A percentile compares a stretch with the other conserved stretches of the same genome.
These are phyloP conservation scores for Termitomyces sp. DNA, from an alignment of 768 basidiomycete genomes.

Conservation along the genomic window DNA sequence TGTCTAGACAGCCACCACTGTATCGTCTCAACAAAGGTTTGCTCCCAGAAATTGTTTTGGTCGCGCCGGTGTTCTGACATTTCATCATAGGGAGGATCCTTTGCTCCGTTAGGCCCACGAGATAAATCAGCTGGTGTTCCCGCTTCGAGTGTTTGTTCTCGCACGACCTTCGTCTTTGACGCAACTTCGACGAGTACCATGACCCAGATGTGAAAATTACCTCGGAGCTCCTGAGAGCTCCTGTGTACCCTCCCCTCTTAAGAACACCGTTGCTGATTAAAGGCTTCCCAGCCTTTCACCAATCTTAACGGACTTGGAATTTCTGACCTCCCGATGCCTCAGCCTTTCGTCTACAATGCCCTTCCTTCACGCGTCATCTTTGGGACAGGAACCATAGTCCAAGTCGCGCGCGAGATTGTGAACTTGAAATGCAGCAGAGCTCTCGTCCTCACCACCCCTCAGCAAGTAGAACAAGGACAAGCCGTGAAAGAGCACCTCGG, in stretches of 20 bases:
- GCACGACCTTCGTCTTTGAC: background rate
- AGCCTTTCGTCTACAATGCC: conserved; percentile 36
- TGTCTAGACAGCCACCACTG: too few species aligned
- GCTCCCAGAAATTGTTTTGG: background rate
- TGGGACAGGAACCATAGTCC: conserved; percentile 30
- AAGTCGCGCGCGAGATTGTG: conserved; percentile 30
- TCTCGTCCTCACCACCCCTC: conserved; percentile 33
- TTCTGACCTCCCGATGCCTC: conserved; percentile 20
- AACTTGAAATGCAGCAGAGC: conserved; percentile 31
- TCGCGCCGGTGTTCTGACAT: background rate
- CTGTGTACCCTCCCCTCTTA: background rate
- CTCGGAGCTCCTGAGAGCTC: background rate
- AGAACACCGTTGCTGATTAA: background rate
- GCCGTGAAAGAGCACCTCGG: conserved; percentile 18
- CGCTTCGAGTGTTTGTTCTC: background rate
- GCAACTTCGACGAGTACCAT: background rate
- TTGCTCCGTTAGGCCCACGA: background rate
- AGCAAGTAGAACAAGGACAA: conserved; percentile 29
- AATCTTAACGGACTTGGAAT: background rate
- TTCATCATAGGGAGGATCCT: background rate
- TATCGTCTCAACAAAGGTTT: background rate
- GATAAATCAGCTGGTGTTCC: background rate
- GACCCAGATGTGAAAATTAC: background rate
- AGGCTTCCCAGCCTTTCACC: background rate
- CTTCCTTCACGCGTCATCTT: conserved; percentile 38